Evolutionary conservation across 176 grass and related monocot species (phyloP), one percentile per base, ranked within the genome.

Genomic region (Aegilops umbellulata): DNA sequence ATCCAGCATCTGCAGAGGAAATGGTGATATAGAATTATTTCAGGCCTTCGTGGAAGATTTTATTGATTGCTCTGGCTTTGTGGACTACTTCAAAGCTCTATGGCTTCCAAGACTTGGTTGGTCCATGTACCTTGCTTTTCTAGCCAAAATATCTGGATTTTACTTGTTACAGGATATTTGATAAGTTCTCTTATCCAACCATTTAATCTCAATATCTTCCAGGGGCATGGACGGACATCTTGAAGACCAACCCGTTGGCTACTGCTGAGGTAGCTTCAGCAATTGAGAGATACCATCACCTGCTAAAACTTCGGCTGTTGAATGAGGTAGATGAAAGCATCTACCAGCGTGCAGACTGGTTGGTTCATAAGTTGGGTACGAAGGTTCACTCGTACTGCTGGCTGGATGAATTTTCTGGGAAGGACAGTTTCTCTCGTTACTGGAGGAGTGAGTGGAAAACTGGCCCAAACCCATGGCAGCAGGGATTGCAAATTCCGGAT

Each of bases 361-460:
- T 98, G 87, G 89, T 86, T 80, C 85, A 95, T 84, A 95, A 98
- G 82, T 88, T 98, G 72, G 86, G 91, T 76, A 93, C 91, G 27
- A 93, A 93, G 90, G 95, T 98, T 34, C 95, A 98, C 77, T 98
- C 93, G 9, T 95, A 92, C 67, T 98, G 92, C 79, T 98, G 95
- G 93, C 53, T 98, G 38, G 95, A 95, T 86, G 89, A 81, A 61
- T 98, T 92, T 82, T 92, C 95, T 49, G 93, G 85, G 16, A 95
- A 98, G 78, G 91, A 92, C 19, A 90, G 49, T 58, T 98, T 98
- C 77, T 85, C 91, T 69, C 92, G 91, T 19, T 98, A 98, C 77
- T 93, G 89, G 93, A 98, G 74, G 79, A 89, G 90, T 89, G 95
- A 98, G 77, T 95, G 93, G 93, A 92, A 83, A 74, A 90, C 87